A percentile compares a stretch with the other conserved stretches of the same genome.
Conservation (phyloP, 2,329 filamentous ascomycete species). For the Verticillium dahliae region DNA sequence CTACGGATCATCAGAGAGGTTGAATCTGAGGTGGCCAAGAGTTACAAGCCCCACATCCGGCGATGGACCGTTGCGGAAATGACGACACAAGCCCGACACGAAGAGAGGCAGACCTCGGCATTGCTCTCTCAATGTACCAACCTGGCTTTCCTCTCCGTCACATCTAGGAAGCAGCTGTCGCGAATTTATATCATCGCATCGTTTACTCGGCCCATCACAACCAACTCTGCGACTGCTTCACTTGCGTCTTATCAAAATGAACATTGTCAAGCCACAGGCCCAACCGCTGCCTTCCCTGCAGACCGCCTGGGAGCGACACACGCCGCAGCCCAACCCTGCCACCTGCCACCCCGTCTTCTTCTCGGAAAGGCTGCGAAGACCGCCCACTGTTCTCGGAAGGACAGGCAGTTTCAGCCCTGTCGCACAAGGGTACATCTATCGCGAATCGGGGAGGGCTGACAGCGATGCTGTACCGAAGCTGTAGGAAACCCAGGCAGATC, state of each 20-base stretch:
- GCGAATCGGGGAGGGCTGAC: slow-evolving; percentile 28
- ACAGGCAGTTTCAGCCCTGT: slow-evolving; percentile 37
- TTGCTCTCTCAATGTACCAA: not conserved
- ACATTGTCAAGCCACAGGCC: not conserved
- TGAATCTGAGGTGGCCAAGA: not conserved
- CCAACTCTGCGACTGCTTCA: too few species aligned
- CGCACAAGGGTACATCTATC: slow-evolving; percentile 55
- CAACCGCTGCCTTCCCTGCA: slow-evolving; percentile 10
- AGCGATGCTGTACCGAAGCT: slow-evolving; percentile 25
- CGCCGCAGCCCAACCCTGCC: slow-evolving; percentile 39
- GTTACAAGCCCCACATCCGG: not conserved
- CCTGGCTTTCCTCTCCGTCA: too few species aligned
- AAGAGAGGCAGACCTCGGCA: not conserved
- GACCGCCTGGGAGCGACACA: slow-evolving; percentile 18
- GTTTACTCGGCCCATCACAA: too few species aligned
- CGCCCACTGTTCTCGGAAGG: slow-evolving; percentile 31
- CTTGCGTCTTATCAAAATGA: not conserved
- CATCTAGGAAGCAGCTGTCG: too few species aligned
- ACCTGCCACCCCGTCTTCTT: slow-evolving; percentile 71
- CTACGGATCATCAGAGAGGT: not conserved
- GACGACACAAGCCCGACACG: not conserved
- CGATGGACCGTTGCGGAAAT: not conserved
- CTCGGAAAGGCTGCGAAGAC: slow-evolving; percentile 53
- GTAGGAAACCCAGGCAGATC: not conserved
- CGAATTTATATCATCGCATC: too few species aligned